These are phyloP conservation scores for Zygoascus meyerae DNA, from an alignment of 1,139 yeast genomes.

Conservation along the genomic window DNA sequence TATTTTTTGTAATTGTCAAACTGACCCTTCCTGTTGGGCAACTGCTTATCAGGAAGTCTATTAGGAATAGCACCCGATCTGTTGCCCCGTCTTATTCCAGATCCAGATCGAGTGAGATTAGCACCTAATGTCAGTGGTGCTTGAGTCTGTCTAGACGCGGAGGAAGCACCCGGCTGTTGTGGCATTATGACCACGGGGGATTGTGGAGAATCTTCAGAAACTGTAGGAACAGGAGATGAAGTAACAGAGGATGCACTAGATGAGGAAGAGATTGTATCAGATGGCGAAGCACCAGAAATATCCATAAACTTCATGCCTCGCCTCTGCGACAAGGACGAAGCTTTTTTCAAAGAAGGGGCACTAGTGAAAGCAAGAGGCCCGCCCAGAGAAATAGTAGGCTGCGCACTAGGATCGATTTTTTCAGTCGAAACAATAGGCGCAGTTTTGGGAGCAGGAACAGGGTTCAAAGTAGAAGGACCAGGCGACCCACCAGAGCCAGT, in stretches of 20 bases:
- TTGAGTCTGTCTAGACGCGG: not conserved
- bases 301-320: constrained; percentile 27
- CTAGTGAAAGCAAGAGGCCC: constrained; percentile 11
- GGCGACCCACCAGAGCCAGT: not conserved
- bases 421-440: not conserved
- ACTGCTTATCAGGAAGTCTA: constrained; percentile 7
- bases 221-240: not conserved
- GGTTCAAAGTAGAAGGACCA: not conserved
- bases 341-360: constrained; percentile 15
- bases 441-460: not conserved
- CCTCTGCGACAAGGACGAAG: constrained; percentile 31
- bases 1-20: constrained; percentile 83
- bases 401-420: not conserved
- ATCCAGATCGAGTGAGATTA: not conserved
- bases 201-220: not conserved
- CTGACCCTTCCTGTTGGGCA: constrained; percentile 16
- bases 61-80: constrained; percentile 11
- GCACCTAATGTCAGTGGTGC: not conserved
- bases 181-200: not conserved
- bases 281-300: not conserved
- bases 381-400: constrained; percentile 9
- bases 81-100: constrained; percentile 7
- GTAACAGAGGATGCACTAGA: not conserved
- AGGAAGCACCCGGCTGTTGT: not conserved
- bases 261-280: not conserved